Evolutionary conservation across 1,284 basidiomycete species (phyloP).

Genomic region (Melampsora americana): DNA sequence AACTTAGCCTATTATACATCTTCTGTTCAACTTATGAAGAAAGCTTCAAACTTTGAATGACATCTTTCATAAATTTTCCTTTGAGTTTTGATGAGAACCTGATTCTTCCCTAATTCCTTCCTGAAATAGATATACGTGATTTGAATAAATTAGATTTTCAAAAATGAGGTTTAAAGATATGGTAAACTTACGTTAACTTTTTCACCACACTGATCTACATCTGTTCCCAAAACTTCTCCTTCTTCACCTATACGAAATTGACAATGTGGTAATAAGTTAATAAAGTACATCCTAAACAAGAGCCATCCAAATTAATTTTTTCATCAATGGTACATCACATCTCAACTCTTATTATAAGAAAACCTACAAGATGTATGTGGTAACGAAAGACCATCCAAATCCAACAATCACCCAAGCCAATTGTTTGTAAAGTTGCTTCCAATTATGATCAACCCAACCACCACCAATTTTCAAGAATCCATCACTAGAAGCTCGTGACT

Average conservation of each 20-base stretch:
- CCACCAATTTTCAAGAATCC: constrained; percentile 60
- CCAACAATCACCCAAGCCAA: constrained; percentile 74
- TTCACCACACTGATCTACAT: constrained; percentile 65
- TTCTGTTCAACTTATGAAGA: too few relatives aligned
- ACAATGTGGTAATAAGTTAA: constrained; percentile 65
- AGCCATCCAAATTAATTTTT: constrained; percentile 47
- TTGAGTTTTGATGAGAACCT: too few relatives aligned
- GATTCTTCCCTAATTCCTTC: too few relatives aligned
- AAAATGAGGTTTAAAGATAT: too few relatives aligned
- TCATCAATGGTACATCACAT: neutral
- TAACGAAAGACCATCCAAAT: constrained; percentile 59
- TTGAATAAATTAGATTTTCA: too few relatives aligned
- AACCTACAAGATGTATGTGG: constrained; percentile 56
- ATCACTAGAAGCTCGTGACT: constrained; percentile 72
- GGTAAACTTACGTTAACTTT: constrained; percentile 47
- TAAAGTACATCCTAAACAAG: constrained; percentile 60
- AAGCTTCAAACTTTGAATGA: too few relatives aligned
- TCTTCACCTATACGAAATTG: constrained; percentile 69
- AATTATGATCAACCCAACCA: constrained; percentile 69
- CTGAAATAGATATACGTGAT: too few relatives aligned
- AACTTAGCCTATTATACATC: too few relatives aligned
- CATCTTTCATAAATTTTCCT: too few relatives aligned
- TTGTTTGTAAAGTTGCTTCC: constrained; percentile 75
- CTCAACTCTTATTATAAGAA: neutral
- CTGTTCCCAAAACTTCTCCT: constrained; percentile 80